Base-by-base conservation (phyloP, 2,329 filamentous ascomycete genomes). In the Endocalyx cinctus region DNA sequence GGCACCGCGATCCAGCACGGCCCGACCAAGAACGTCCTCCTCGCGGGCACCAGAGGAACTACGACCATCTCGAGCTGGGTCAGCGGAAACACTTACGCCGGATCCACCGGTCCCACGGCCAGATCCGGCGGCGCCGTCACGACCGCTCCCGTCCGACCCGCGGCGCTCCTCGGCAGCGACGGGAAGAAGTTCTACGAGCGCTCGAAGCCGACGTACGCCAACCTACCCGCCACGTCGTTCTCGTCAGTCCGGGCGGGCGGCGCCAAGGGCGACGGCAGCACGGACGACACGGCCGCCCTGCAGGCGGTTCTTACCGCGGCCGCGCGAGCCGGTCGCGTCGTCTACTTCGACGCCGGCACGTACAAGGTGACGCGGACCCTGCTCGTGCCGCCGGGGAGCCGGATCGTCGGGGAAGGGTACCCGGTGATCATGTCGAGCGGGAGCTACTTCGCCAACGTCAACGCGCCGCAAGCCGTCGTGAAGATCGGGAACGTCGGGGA, bases 201-300 rank as follows among this genome's bases (percentile, higher is more conserved):
- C 13, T 82, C 84, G 46, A 87, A 85, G 68, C 87, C 87, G 5
- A 77, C 86, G 46, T 94, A 92, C 52, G 73, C 79, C 35, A 58
- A 69, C 17, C 50, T 80, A 4, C 62, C 76, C 1, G 67, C 69
- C 2, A 67, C 66, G 2, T 66, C 70, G 6, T 87, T 92, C 52
- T 55, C 86, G 47, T 84, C 78, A 37, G 77, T 86, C 50, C 84
- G 84, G 46, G 67, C 66, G 11, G 66, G 65, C 11, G 84, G 84
- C 23, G 83, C 81, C 35, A 79, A 70, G 49, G 87, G 86, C 41
- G 84, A 92, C 48, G 86, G 84, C 22, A 55, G 57, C 2, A 81
- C 83, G 1, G 86, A 92, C 45, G 87, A 92, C 52, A 89, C 86
- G 2, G 66, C 66, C 6, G 77, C 75, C 11, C 73, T 92, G 36